Percentiles rank a stretch among this genome's conserved stretches.
These are phyloP conservation scores for Capsella bursapastoris DNA, from an alignment of 345 rosid genomes.

Conservation along the genomic window DNA sequence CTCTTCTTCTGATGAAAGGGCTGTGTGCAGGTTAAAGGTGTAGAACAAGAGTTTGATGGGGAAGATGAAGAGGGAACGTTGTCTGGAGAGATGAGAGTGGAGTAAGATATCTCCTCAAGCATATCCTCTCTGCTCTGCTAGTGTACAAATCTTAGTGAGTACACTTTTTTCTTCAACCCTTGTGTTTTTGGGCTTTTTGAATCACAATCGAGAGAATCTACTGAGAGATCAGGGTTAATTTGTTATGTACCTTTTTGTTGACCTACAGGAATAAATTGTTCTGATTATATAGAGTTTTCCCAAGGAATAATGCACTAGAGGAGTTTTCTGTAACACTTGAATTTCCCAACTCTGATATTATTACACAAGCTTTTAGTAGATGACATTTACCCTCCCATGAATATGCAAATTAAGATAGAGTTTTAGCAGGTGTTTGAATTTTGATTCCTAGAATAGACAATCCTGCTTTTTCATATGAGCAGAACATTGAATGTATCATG, in stretches of 20 bases:
- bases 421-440: too few species aligned
- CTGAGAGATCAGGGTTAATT: constrained; percentile 5
- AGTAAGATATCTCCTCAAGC: constrained; percentile 18
- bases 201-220: neutral
- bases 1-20: constrained; percentile 9
- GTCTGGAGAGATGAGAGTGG: constrained; percentile 62
- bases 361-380: too few species aligned
- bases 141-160: constrained; percentile 36
- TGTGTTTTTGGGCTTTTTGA: constrained; percentile 7
- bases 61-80: constrained; percentile 62
- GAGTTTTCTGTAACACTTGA: too few species aligned
- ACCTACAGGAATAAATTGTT: neutral
- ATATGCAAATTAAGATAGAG: too few species aligned
- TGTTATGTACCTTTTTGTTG: constrained; percentile 22
- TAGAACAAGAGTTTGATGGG: constrained; percentile 83
- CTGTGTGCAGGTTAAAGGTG: constrained; percentile 75
- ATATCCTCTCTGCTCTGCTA: constrained; percentile 8
- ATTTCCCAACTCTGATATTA: too few species aligned
- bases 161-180: constrained; percentile 19
- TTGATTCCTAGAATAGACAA: too few species aligned
- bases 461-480: too few species aligned
- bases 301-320: neutral
- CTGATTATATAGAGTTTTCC: neutral
- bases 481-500: too few species aligned
- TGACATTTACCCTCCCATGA: too few species aligned